Evolutionary conservation across 768 basidiomycete genomes (phyloP), one percentile per base, ranked within the genome.

Genomic region (Mrakia gelida): DNA sequence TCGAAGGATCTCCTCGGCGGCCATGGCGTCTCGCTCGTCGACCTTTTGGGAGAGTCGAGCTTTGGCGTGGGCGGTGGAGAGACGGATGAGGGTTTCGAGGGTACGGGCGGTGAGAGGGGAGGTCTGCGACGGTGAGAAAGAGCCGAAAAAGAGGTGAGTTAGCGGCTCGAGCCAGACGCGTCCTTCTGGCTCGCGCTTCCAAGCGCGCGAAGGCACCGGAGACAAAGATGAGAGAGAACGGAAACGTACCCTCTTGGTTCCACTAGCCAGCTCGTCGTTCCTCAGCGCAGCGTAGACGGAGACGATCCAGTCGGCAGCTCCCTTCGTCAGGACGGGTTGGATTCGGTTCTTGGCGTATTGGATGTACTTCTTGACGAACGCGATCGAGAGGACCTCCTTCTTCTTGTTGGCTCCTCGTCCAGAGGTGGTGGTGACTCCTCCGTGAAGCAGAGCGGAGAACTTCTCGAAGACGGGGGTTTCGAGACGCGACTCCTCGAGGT

Each of bases 51-150:
- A 95, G 13, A 99, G 88, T 28, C 96, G 91, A 23, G 94, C 90
- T 85, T 99, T 99, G 65, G 97, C 97, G 85, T 99, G 97, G 0
- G 97, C 97, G 26, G 96, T 99, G 7, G 97, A 90, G 13, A 99
- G 89, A 87, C 97, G 97, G 84, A 99, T 99, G 70, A 99, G 88
- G 0, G 97, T 99, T 85, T 99, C 97, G 78, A 99, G 90, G 4
- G 97, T 97, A 88, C 97, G 95, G 28, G 97, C 96, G 3, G 97
- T 99, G 81, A 99, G 86, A 15, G 97, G 97, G 7, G 96, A 92
- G 6, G 97, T 99, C 96, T 98, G 81, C 73, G 74, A 45, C 80
- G 63, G 77, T 73, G 80, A 82, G 75, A 75, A 71, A 77, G 78
- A 73, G 21, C n/a, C n/a, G n/a, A n/a, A n/a, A 16, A 8, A 41